phyloP scores from a whole-genome alignment of 106 monocot species.

The Allium sativum region DNA sequence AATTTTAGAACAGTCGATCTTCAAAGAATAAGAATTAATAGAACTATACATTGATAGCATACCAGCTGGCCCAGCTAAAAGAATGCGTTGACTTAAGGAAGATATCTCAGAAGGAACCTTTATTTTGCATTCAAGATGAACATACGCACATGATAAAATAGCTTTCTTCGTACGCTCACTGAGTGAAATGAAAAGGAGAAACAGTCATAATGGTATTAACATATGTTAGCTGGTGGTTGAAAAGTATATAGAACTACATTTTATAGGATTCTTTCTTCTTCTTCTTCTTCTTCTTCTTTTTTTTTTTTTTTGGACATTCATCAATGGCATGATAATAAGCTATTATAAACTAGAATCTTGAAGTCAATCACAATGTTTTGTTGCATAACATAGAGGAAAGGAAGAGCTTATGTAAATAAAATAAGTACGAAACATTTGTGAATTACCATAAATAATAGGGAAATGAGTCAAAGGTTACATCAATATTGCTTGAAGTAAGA shows the following conservation, averaged over 20 bases:
- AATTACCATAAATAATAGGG: constrained; percentile 88
- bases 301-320: background rate
- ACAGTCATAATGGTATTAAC: background rate
- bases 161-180: constrained; percentile 21
- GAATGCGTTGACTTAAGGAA: constrained; percentile 19
- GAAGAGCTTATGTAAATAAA: background rate
- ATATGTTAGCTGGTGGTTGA: too few relatives aligned
- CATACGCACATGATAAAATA: constrained; percentile 19
- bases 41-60: background rate
- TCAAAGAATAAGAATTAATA: background rate
- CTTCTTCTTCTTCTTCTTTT: too few relatives aligned
- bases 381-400: background rate
- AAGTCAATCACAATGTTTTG: background rate
- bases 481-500: constrained; percentile 43
- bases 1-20: background rate
- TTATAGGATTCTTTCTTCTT: too few relatives aligned
- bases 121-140: constrained; percentile 19
- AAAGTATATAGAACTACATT: background rate
- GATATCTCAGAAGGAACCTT: constrained; percentile 22
- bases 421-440: background rate
- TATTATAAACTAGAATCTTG: background rate
- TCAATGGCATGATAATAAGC: background rate
- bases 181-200: background rate
- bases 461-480: constrained; percentile 75
- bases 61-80: constrained; percentile 23